phyloP scores from a whole-genome alignment of 768 basidiomycete species.

The Pulveroboletus sp. region DNA sequence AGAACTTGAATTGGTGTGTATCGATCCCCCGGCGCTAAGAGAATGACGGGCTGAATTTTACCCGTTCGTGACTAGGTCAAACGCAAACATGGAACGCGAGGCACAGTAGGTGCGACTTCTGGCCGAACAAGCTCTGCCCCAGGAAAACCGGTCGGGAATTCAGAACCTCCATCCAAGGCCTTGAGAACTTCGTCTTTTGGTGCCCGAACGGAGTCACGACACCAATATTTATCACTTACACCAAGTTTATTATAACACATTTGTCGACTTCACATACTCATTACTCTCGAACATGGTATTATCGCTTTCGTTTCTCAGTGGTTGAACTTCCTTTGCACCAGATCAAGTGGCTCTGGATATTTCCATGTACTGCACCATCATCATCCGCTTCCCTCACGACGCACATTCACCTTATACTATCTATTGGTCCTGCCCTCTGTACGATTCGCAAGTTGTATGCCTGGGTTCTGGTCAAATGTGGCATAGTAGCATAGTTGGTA shows the following conservation, averaged over 20 bases:
- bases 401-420: constrained; percentile 17
- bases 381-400: constrained; percentile 6
- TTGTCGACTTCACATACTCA: constrained; percentile 5
- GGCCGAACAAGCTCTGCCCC: constrained; percentile 41
- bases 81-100: constrained; percentile 53
- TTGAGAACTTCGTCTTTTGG: constrained; percentile 32
- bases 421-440: constrained; percentile 12
- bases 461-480: constrained; percentile 13
- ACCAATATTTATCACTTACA: constrained; percentile 8
- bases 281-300: constrained; percentile 12
- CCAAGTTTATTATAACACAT: constrained; percentile 1
- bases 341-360: constrained; percentile 6
- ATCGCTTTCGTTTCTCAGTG: constrained; percentile 7
- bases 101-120: constrained; percentile 55
- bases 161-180: constrained; percentile 45
- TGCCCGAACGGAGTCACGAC: constrained; percentile 25
- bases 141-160: constrained; percentile 37
- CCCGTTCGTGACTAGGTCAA: constrained; percentile 48
- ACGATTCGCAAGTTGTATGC: constrained; percentile 22
- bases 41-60: not conserved
- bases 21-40: not conserved
- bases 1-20: constrained; percentile 80
- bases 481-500: not conserved
- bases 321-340: constrained; percentile 6
- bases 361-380: constrained; percentile 3